Percentiles rank a stretch among this genome's conserved stretches.
Evolutionary conservation across 371 early-diverging fungal genomes (phyloP).

Genomic region (Apophysomyces variabilis): DNA sequence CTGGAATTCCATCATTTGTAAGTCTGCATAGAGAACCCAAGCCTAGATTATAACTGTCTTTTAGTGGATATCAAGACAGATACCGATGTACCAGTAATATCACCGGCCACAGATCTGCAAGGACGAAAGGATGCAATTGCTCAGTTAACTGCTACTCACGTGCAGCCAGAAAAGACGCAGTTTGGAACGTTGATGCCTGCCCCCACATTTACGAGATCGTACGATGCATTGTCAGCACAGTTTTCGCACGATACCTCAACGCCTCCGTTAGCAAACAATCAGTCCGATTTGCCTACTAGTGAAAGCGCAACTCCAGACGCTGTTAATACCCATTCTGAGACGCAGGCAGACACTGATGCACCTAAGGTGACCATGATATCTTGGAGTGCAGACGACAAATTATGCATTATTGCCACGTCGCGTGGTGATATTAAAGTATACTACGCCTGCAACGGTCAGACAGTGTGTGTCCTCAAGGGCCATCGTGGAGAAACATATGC

Average conservation of each 20-base stretch:
- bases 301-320: background rate
- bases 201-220: background rate
- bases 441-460: constrained; percentile 63
- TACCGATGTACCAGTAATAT: constrained; percentile 21
- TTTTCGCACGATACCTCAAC: background rate
- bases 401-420: constrained; percentile 65
- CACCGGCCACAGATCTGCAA: background rate
- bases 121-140: constrained; percentile 7
- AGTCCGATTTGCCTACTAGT: background rate
- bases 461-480: constrained; percentile 55
- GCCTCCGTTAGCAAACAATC: background rate
- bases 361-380: constrained; percentile 57
- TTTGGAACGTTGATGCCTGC: constrained; percentile 18
- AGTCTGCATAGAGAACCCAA: constrained; percentile 7
- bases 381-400: constrained; percentile 68
- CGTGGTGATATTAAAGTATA: constrained; percentile 68
- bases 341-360: constrained; percentile 11
- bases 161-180: background rate
- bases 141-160: background rate
- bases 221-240: background rate
- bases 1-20: constrained; percentile 45
- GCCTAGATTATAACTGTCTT: background rate
- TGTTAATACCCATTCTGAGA: background rate
- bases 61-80: constrained; percentile 36
- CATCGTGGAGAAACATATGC: constrained; percentile 76